phyloP scores from a whole-genome alignment of 495 filamentous ascomycete genomes.

The Chaetomidium leptoderma region DNA sequence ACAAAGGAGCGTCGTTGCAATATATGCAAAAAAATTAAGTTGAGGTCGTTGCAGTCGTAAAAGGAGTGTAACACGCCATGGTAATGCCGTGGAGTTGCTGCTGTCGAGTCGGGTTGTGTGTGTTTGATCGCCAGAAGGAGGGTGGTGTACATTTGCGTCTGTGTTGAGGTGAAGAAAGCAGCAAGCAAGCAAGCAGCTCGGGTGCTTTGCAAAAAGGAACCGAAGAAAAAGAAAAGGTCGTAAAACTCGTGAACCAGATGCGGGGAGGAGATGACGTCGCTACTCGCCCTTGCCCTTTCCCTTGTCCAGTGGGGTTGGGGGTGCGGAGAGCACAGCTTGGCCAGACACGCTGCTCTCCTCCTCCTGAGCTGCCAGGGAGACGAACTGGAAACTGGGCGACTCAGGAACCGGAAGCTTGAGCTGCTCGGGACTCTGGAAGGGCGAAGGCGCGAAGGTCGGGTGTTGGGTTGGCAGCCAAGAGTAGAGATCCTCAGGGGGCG shows the following conservation, averaged over 20 bases:
- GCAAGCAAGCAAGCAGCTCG: slow-evolving; percentile 20
- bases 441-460: slow-evolving; percentile 30
- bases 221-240: slow-evolving; percentile 17
- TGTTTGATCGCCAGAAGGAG: slow-evolving; percentile 43
- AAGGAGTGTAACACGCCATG: slow-evolving; percentile 34
- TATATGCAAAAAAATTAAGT: slow-evolving; percentile 12
- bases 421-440: slow-evolving; percentile 38
- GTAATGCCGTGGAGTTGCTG: slow-evolving; percentile 32
- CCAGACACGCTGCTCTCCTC: slow-evolving; percentile 29
- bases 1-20: slow-evolving; percentile 42
- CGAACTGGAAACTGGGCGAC: slow-evolving; percentile 31
- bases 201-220: slow-evolving; percentile 14
- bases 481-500: slow-evolving; percentile 33
- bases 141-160: slow-evolving; percentile 49
- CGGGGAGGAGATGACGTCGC: slow-evolving; percentile 9
- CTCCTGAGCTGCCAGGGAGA: slow-evolving; percentile 27
- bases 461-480: slow-evolving; percentile 23
- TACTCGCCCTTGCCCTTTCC: slow-evolving; percentile 30
- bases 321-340: slow-evolving; percentile 22
- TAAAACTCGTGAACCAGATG: slow-evolving; percentile 20
- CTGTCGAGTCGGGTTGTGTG: slow-evolving; percentile 24
- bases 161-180: slow-evolving; percentile 34
- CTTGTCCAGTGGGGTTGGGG: slow-evolving; percentile 18
- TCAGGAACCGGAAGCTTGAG: slow-evolving; percentile 34
- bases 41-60: slow-evolving; percentile 43